phyloP scores from a whole-genome alignment of 169 alveolate species.

The Babesia microti region DNA sequence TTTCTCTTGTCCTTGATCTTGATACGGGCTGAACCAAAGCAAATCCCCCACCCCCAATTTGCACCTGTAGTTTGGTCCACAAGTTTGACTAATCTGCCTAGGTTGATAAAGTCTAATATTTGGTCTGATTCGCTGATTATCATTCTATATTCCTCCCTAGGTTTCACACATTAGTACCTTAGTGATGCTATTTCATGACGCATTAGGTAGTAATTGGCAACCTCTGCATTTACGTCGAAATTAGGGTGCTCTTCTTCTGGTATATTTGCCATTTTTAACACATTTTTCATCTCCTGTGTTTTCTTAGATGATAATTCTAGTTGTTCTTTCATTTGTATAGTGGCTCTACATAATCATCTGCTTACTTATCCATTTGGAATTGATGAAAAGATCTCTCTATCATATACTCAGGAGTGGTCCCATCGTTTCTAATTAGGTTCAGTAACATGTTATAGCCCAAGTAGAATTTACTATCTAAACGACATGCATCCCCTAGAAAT shows the following conservation, averaged over 20 bases:
- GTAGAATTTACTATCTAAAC: slow-evolving; percentile 86
- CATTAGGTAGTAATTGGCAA: no score
- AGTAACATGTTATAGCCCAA: slow-evolving; percentile 92
- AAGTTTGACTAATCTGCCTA: slow-evolving; percentile 27
- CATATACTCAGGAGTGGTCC: slow-evolving; percentile 86
- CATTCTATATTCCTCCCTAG: slow-evolving; percentile 48
- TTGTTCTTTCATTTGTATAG: slow-evolving; percentile 10
- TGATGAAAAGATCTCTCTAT: slow-evolving; percentile 90
- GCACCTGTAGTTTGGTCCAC: slow-evolving; percentile 14
- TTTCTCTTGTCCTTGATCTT: slow-evolving; percentile 7
- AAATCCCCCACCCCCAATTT: slow-evolving; percentile 52
- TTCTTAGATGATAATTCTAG: slow-evolving; percentile 7
- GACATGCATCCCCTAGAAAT: slow-evolving; percentile 80
- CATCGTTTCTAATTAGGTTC: slow-evolving; percentile 91
- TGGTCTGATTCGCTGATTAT: slow-evolving; percentile 38
- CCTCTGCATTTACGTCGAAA: slow-evolving; percentile 4
- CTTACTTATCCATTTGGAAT: slow-evolving; percentile 84
- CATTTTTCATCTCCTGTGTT: slow-evolving; percentile 33
- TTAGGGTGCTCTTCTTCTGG: slow-evolving; percentile 5
- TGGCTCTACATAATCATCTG: no score
- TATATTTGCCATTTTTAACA: slow-evolving; percentile 30
- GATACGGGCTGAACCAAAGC: slow-evolving; percentile 29
- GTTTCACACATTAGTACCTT: slow-evolving; percentile 25
- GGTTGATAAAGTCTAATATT: slow-evolving; percentile 15
- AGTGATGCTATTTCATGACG: no score